Base-by-base conservation (phyloP, 352 stramenopile genomes). In the Pythium rishiriense region DNA sequence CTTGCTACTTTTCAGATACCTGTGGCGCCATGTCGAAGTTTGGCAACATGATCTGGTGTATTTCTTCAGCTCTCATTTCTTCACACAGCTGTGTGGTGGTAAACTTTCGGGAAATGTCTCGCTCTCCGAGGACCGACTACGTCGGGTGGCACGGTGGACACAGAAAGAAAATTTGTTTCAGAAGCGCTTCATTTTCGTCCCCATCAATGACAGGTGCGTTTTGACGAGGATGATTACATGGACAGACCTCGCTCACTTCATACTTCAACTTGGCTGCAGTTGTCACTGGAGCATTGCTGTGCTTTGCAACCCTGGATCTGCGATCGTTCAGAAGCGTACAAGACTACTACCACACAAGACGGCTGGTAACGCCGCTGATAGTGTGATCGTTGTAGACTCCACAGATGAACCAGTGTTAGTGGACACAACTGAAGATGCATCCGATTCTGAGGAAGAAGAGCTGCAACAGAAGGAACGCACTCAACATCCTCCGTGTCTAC, bases 61-160 rank as follows among this genome's bases (percentile, higher is more conserved):
- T 62, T 94, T 98, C 61, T 99, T 98, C 68, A 97, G 90, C 22
- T 97, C 93, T 14, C 93, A 98, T 71, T 99, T 99, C 58, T 98
- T 97, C 75, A 96, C 94, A 25, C 96, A 93, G 26, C 66, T 99
- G 11, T 78, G 84, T 57, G 78, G 91, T 22, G 73, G 88, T 24
- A 65, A 56, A 21, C 28, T 68, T 8, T 62, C 53, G 2, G 55
- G 58, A 72, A 51, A 66, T 68, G 24, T 65, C 21, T 42, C 52
- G 8, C 10, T 65, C 7, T 41, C 75, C 1, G 73, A 85, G 42
- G 78, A 88, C 50, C 76, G 80, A 21, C 82, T 88, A 46, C 64
- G 69, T 8, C 73, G 82, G 43, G 77, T 91, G 15, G 74, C 79
- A 41, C 81, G 83, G 25, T 97, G 90, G 89, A 97, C 90, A 5